A percentile compares a stretch with the other conserved stretches of the same genome.
phyloP scores from a whole-genome alignment of 768 basidiomycete species.

The Tricholoma terreum region DNA sequence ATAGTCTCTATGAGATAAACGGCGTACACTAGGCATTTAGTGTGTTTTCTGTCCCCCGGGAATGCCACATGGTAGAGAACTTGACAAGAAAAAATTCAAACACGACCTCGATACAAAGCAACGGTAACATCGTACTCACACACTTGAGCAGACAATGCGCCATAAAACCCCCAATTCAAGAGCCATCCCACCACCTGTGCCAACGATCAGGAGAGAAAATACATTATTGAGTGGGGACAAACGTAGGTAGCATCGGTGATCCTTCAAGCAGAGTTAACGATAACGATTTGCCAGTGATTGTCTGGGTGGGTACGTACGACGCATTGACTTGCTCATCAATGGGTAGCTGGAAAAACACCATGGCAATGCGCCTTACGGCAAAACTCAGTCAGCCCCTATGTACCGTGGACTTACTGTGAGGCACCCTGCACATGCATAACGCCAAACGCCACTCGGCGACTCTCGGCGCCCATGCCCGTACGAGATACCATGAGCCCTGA shows the following conservation, averaged over 20 bases:
- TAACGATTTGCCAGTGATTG: neutral
- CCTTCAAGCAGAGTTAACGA: neutral
- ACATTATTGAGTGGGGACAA: neutral
- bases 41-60: slow-evolving; percentile 22
- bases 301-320: neutral
- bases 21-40: slow-evolving; percentile 24
- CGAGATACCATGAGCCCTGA: too few species aligned
- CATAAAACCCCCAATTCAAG: slow-evolving; percentile 5
- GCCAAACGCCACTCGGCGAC: too few species aligned
- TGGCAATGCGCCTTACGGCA: neutral
- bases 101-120: neutral
- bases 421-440: too few species aligned
- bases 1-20: slow-evolving; percentile 21
- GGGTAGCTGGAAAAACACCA: neutral
- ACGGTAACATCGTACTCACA: neutral
- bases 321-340: neutral
- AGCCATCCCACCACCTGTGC: slow-evolving; percentile 2
- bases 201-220: neutral
- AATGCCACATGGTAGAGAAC: slow-evolving; percentile 30
- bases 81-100: slow-evolving; percentile 4
- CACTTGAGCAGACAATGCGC: slow-evolving; percentile 5
- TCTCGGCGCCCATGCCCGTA: too few species aligned
- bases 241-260: neutral
- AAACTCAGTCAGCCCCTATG: neutral
- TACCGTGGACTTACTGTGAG: neutral